These are phyloP conservation scores for Eucalyptus coolabah DNA, from an alignment of 345 rosid genomes.

Conservation along the genomic window DNA sequence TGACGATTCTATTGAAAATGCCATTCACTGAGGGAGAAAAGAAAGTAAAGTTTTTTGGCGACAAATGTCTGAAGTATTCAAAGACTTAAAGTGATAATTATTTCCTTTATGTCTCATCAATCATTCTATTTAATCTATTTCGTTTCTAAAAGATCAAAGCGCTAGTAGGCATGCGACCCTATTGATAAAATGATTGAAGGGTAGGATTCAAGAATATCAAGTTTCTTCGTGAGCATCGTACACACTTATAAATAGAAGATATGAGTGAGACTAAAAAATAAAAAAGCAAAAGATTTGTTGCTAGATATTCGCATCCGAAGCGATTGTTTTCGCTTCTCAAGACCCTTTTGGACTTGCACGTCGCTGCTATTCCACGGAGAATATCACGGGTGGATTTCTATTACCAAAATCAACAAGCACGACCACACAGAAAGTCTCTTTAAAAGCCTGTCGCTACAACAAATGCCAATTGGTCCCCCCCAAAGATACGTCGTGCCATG, in stretches of 20 bases:
- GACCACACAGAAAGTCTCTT: background rate
- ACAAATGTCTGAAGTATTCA: background rate
- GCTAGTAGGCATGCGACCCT: accelerated
- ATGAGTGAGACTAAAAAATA: background rate
- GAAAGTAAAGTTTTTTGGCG: background rate
- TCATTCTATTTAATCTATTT: background rate
- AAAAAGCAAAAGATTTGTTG: background rate
- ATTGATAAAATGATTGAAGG: too few species aligned
- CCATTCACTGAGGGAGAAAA: background rate
- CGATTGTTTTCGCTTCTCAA: background rate
- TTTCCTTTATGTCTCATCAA: background rate
- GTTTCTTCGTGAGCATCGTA: too few species aligned
- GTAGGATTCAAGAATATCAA: too few species aligned
- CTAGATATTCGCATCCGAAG: background rate
- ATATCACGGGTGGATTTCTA: background rate
- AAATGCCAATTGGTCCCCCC: background rate
- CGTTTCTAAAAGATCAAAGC: background rate
- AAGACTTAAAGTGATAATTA: background rate
- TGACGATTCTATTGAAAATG: background rate
- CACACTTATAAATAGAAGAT: too few species aligned
- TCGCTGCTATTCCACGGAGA: background rate
- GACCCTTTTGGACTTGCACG: background rate
- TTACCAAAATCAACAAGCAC: background rate
- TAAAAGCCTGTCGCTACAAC: background rate
- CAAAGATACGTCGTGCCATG: background rate